These are phyloP conservation scores for Sarcodon aspratus DNA, from an alignment of 768 basidiomycete genomes.

Conservation along the genomic window DNA sequence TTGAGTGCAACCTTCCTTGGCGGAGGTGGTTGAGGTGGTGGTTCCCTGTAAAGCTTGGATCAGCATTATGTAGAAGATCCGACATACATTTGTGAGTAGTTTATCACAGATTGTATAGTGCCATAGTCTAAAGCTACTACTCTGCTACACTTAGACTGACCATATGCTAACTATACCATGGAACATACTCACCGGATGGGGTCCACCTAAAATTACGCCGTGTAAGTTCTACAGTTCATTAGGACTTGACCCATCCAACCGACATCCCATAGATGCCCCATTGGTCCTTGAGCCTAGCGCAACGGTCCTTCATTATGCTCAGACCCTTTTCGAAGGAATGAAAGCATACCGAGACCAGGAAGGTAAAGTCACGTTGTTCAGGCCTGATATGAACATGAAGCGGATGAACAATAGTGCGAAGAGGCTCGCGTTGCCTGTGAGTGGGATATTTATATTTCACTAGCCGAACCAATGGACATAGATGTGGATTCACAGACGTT, in stretches of 20 bases:
- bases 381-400: constrained; percentile 78
- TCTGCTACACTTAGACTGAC: no score
- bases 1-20: no score
- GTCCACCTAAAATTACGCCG: constrained; percentile 60
- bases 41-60: no score
- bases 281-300: constrained; percentile 65
- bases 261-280: constrained; percentile 39
- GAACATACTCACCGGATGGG: constrained; percentile 57
- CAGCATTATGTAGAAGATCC: no score
- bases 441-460: constrained; percentile 10
- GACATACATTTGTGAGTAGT: no score
- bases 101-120: no score
- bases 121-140: no score
- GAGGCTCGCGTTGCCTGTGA: constrained; percentile 63
- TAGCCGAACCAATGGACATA: background rate
- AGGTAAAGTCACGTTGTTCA: constrained; percentile 67
- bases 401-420: constrained; percentile 60
- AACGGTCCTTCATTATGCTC: constrained; percentile 54
- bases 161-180: constrained; percentile 79
- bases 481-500: background rate
- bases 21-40: no score
- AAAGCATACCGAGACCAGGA: constrained; percentile 70
- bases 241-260: constrained; percentile 40
- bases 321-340: constrained; percentile 53
- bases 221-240: constrained; percentile 62